These are phyloP conservation scores for Colletotrichum acutatum DNA, from an alignment of 2,329 filamentous ascomycete species.

Conservation along the genomic window DNA sequence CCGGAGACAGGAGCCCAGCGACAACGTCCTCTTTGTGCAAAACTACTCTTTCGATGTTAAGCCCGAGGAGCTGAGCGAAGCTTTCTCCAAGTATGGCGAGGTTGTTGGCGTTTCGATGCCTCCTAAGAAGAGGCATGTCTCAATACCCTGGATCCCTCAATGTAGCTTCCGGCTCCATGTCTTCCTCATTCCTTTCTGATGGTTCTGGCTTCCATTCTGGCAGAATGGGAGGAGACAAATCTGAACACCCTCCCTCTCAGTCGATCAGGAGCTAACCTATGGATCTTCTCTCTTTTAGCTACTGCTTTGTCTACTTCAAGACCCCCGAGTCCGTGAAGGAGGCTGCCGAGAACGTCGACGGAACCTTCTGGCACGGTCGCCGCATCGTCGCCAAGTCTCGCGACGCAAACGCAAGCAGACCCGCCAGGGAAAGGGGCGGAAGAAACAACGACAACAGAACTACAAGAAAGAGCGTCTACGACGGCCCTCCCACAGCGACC, in stretches of 20 bases:
- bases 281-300: neutral
- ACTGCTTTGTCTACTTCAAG: conserved; percentile 29
- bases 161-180: neutral
- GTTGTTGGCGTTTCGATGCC: conserved; percentile 34
- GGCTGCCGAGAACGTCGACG: conserved; percentile 30
- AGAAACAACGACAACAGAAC: neutral
- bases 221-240: neutral
- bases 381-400: conserved; percentile 21
- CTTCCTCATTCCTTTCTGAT: neutral
- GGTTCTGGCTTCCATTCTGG: no score
- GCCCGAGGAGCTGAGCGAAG: conserved; percentile 66
- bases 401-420: neutral
- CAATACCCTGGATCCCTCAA: neutral
- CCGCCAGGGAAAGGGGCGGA: neutral
- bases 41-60: conserved; percentile 78
- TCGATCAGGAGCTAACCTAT: neutral
- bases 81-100: conserved; percentile 61
- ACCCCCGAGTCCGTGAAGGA: neutral
- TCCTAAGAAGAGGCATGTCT: conserved; percentile 11
- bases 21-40: conserved; percentile 66
- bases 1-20: neutral
- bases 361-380: conserved; percentile 36
- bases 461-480: neutral
- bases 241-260: no score
- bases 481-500: conserved; percentile 49